phyloP scores from a whole-genome alignment of 208 protist genomes.

The Naegleria fowleri region DNA sequence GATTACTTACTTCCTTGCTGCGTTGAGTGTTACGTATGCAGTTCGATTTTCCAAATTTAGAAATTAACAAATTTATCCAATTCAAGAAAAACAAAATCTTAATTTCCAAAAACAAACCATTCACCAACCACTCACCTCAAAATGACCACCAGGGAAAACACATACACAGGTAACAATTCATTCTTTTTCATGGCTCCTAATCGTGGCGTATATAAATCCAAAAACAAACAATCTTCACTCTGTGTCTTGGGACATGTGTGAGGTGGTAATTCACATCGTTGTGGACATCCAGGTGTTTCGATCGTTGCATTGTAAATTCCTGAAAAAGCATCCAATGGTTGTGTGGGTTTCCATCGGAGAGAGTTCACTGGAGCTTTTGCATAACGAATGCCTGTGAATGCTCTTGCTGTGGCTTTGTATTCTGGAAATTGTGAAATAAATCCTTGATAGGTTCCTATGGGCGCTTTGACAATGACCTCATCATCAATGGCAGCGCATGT shows the following conservation, averaged over 20 bases:
- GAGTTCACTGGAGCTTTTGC: conserved; percentile 40
- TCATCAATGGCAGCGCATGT: no score
- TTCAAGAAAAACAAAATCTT: no score
- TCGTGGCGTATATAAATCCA: background rate
- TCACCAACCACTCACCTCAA: background rate
- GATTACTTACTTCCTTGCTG: no score
- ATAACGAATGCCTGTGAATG: conserved; percentile 42
- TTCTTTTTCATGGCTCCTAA: background rate
- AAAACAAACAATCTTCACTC: conserved; percentile 28
- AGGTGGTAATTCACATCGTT: conserved; percentile 8
- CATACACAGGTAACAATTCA: conserved; percentile 23
- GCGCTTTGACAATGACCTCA: background rate
- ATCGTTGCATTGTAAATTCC: conserved; percentile 26
- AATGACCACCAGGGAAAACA: conserved; percentile 38
- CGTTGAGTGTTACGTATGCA: no score
- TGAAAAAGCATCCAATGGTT: background rate
- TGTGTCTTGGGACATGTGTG: background rate
- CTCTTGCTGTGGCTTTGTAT: background rate
- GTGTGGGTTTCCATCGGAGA: conserved; percentile 32
- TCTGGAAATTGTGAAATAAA: background rate
- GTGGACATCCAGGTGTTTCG: background rate
- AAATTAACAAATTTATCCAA: no score
- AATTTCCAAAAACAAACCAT: no score
- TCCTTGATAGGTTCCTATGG: background rate
- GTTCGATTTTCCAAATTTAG: no score